Evolutionary conservation across 148 eudicot genomes (phyloP).

Genomic region (Drosera capensis): DNA sequence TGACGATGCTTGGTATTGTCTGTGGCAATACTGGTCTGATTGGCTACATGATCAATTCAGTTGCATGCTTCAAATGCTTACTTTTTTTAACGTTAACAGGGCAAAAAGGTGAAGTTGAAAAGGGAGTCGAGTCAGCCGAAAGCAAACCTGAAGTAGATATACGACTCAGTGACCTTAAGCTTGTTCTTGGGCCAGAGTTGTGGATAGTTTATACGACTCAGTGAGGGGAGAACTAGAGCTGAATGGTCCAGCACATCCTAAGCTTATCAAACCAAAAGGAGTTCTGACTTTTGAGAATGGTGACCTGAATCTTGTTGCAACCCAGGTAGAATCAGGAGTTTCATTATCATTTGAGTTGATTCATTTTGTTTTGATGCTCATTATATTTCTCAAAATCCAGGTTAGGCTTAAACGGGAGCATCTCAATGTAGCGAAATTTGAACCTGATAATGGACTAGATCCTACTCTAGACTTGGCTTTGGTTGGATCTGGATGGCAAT

Average conservation of each 20-base stretch:
- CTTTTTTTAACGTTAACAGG: slow-evolving; percentile 24
- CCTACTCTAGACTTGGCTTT: slow-evolving; percentile 86
- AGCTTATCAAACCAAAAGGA: slow-evolving; percentile 85
- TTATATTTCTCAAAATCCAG: slow-evolving; percentile 21
- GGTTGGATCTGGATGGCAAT: slow-evolving; percentile 99
- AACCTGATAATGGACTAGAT: slow-evolving; percentile 92
- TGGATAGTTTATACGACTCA: slow-evolving; percentile 85
- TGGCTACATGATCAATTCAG: neutral
- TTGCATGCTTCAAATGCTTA: slow-evolving; percentile 4
- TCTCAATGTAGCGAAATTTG: slow-evolving; percentile 91
- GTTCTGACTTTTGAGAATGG: slow-evolving; percentile 86
- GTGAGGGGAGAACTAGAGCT: slow-evolving; percentile 94
- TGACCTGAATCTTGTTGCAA: slow-evolving; percentile 94
- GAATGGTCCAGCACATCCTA: slow-evolving; percentile 89
- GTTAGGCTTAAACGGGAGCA: slow-evolving; percentile 92
- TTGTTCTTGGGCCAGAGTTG: slow-evolving; percentile 88
- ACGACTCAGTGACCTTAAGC: slow-evolving; percentile 62
- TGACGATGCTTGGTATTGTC: no score
- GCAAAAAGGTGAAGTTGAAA: slow-evolving; percentile 57
- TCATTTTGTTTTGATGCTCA: neutral
- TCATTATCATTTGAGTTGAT: neutral
- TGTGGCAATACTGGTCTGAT: neutral
- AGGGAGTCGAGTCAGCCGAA: slow-evolving; percentile 55
- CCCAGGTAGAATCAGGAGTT: slow-evolving; percentile 44
- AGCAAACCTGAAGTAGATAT: slow-evolving; percentile 72